Base-by-base conservation (phyloP, 768 basidiomycete genomes). In the Calocera viscosa region DNA sequence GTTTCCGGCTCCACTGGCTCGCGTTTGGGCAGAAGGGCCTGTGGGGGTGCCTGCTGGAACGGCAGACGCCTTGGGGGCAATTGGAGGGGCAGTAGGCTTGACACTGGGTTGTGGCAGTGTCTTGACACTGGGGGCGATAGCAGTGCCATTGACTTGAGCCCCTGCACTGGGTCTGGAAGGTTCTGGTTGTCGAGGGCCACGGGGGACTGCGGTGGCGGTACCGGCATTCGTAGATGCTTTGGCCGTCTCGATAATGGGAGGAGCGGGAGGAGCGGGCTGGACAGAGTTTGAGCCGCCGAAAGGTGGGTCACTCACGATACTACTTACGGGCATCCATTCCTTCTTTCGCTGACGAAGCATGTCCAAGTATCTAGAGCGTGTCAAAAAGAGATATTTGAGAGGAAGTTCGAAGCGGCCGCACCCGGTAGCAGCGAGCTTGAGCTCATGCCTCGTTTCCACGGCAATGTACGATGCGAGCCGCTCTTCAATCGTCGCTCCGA, bases 391-490 rank as follows among this genome's bases (percentile, higher is more conserved):
- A 3, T 10, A n/a, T 19, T 26, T 30, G n/a, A 33, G 24, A 33
- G 43, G 43, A 39, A 32, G 3, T n/a, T n/a, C n/a, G n/a, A n/a
- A n/a, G n/a, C n/a, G n/a, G n/a, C 65, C 71, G 64, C 28, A 75
- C 74, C 73, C 74, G 28, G 72, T 72, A 1, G 72, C 69, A 2
- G 75, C 60, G 10, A 75, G 70, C 33, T 71, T 74, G 65, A 76
- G 66, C 64, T 75, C 75, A 49, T 75, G 73, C 32, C 93, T 85
- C 69, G 88, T 85, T 76, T 95, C 93, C 24, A 79, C 83, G 71
- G 86, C 85, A 24, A 91, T 71, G 69, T 91, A 83, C 32, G 80
- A 80, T 70, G 88, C 82, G 69, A 94, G 83, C 2, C 84, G 82
- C 24, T 74, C 75, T 70, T 86, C 82, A 49, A 92, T 80, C 41